These are phyloP conservation scores for Pyricularia pennisetigena DNA, from an alignment of 2,329 filamentous ascomycete genomes.

Conservation along the genomic window DNA sequence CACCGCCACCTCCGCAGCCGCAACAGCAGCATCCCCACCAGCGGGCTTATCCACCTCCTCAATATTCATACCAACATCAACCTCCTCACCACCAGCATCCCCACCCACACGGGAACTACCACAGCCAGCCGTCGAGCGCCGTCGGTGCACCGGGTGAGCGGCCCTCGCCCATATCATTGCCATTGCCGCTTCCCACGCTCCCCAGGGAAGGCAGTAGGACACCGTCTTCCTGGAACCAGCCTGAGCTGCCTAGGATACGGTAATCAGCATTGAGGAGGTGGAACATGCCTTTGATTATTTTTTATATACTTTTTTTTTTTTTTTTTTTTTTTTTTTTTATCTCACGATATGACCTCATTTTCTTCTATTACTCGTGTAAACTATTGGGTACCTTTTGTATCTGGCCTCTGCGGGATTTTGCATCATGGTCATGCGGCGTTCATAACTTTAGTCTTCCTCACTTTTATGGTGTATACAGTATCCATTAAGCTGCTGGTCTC, in stretches of 20 bases:
- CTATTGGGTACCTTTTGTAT: not conserved
- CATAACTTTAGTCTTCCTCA: not conserved
- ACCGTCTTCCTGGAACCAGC: conserved; percentile 4
- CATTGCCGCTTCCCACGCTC: conserved; percentile 9
- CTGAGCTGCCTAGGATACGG: conserved; percentile 19
- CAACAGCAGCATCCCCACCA: conserved; percentile 4
- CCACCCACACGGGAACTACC: conserved; percentile 6
- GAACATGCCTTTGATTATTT: not conserved
- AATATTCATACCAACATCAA: not conserved
- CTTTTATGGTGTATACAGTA: not conserved
- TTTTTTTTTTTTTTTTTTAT: too few relatives aligned
- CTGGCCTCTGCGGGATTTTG: not conserved
- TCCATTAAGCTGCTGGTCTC: not conserved
- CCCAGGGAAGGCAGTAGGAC: conserved; percentile 3
- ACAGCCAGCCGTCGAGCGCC: not conserved
- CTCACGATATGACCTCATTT: not conserved
- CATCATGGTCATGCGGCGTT: not conserved
- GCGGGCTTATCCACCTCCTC: not conserved
- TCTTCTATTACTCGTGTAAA: not conserved
- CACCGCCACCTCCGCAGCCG: not conserved
- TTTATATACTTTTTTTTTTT: too few relatives aligned
- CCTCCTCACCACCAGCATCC: conserved; percentile 4
- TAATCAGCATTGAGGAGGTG: not conserved
- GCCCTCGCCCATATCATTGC: conserved; percentile 1
- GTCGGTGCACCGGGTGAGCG: not conserved